phyloP scores from a whole-genome alignment of 495 filamentous ascomycete species.

The Bacidia gigantensis region DNA sequence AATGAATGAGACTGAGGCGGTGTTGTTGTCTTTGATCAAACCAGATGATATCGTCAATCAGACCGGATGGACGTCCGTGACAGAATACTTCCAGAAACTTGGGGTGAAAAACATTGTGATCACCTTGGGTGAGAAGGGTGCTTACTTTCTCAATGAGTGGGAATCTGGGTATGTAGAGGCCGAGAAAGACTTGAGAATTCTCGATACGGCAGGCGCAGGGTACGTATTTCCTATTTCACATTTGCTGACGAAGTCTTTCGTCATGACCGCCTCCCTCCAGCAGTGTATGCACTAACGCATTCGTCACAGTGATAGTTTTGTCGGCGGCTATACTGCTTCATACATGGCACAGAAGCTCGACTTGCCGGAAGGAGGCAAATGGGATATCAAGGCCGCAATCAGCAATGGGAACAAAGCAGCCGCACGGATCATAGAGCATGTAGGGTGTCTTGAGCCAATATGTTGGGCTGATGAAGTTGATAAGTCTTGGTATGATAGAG shows the following conservation, averaged over 20 bases:
- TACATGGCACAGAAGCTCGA: conserved; percentile 25
- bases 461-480: conserved; percentile 8
- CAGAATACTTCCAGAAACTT: conserved; percentile 41
- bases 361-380: background rate
- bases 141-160: conserved; percentile 31
- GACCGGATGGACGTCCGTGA: conserved; percentile 38
- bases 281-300: no score
- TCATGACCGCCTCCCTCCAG: no score
- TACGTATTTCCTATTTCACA: background rate
- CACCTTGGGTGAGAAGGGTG: conserved; percentile 66
- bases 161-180: conserved; percentile 31
- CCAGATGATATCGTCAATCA: conserved; percentile 19
- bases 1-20: conserved; percentile 81
- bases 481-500: no score
- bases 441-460: conserved; percentile 1
- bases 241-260: no score
- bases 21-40: conserved; percentile 33
- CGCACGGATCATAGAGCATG: background rate
- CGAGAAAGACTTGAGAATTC: conserved; percentile 44
- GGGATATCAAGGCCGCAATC: conserved; percentile 3
- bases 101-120: conserved; percentile 69
- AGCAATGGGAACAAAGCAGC: conserved; percentile 2
- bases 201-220: conserved; percentile 85
- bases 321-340: conserved; percentile 73
- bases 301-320: conserved; percentile 67